Evolutionary conservation across 208 protist genomes (phyloP).

Genomic region (Trypanosoma caninum): DNA sequence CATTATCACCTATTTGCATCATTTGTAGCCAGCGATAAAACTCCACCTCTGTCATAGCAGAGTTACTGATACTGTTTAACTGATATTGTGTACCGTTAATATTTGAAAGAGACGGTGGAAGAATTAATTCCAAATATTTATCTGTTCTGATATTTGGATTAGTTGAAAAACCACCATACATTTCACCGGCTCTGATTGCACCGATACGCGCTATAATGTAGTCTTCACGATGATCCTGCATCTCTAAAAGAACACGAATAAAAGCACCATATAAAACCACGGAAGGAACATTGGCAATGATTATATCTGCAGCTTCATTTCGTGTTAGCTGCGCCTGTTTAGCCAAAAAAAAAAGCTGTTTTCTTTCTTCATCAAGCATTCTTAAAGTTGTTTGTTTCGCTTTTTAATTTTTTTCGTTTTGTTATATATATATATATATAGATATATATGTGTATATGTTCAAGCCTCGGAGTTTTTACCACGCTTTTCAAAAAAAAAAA

Average conservation of each 20-base stretch:
- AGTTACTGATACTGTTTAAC: constrained; percentile 86
- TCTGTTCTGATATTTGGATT: constrained; percentile 36
- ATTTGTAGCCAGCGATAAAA: constrained; percentile 60
- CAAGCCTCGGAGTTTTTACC: background rate
- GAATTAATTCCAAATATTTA: constrained; percentile 51
- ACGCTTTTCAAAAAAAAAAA: constrained; percentile 22
- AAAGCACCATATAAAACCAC: constrained; percentile 51
- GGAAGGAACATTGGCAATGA: constrained; percentile 20
- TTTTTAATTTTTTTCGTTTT: background rate
- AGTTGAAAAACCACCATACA: constrained; percentile 71
- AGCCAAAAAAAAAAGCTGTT: constrained; percentile 49
- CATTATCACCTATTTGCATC: constrained; percentile 25
- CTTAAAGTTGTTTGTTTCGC: background rate
- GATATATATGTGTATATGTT: background rate
- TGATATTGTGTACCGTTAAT: constrained; percentile 77
- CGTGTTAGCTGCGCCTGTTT: constrained; percentile 64
- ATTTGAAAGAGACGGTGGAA: constrained; percentile 40
- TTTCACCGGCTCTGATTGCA: constrained; percentile 38
- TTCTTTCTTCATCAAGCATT: constrained; percentile 46
- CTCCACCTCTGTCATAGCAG: constrained; percentile 59
- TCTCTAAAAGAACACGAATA: constrained; percentile 72
- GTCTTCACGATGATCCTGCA: constrained; percentile 46
- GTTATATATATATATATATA: constrained; percentile 2
- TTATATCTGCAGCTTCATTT: constrained; percentile 62
- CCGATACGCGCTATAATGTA: constrained; percentile 69